A percentile compares a stretch with the other conserved stretches of the same genome.
phyloP scores from a whole-genome alignment of 169 alveolate genomes.

The Cryptosporidium ubiquitum region DNA sequence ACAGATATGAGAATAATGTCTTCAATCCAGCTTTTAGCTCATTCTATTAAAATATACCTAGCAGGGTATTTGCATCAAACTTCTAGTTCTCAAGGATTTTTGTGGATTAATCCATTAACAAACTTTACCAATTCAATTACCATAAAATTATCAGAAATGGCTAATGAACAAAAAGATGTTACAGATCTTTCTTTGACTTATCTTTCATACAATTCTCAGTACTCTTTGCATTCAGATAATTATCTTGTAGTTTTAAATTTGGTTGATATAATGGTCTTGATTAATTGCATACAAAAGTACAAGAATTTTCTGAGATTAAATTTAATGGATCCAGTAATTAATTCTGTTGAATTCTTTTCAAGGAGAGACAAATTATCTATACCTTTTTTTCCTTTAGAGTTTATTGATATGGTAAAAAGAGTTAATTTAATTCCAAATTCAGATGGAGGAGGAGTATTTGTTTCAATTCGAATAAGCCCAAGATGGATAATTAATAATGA shows the following conservation, averaged over 20 bases:
- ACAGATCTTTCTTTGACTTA: slow-evolving; percentile 35
- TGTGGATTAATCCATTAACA: slow-evolving; percentile 22
- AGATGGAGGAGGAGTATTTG: slow-evolving; percentile 40
- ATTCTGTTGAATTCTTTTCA: slow-evolving; percentile 35
- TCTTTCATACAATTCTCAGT: slow-evolving; percentile 41
- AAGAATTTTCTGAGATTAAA: slow-evolving; percentile 34
- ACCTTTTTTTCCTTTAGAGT: slow-evolving; percentile 34
- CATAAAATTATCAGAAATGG: slow-evolving; percentile 17
- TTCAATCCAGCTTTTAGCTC: slow-evolving; percentile 21
- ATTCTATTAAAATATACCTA: slow-evolving; percentile 20
- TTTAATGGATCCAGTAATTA: slow-evolving; percentile 39
- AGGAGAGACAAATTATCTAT: slow-evolving; percentile 32
- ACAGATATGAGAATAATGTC: slow-evolving; percentile 28
- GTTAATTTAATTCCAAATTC: slow-evolving; percentile 1
- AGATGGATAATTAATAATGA: slow-evolving; percentile 44
- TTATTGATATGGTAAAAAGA: neutral
- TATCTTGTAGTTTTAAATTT: slow-evolving; percentile 29
- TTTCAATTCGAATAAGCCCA: slow-evolving; percentile 29
- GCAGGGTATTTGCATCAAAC: slow-evolving; percentile 6
- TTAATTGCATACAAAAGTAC: slow-evolving; percentile 32
- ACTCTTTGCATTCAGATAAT: slow-evolving; percentile 27
- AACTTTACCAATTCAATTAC: slow-evolving; percentile 3
- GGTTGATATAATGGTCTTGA: slow-evolving; percentile 25
- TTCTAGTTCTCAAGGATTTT: slow-evolving; percentile 7
- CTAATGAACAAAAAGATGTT: slow-evolving; percentile 30